phyloP scores from a whole-genome alignment of 805 yeast genomes.

The Wickerhamomyces rabaulensis region DNA sequence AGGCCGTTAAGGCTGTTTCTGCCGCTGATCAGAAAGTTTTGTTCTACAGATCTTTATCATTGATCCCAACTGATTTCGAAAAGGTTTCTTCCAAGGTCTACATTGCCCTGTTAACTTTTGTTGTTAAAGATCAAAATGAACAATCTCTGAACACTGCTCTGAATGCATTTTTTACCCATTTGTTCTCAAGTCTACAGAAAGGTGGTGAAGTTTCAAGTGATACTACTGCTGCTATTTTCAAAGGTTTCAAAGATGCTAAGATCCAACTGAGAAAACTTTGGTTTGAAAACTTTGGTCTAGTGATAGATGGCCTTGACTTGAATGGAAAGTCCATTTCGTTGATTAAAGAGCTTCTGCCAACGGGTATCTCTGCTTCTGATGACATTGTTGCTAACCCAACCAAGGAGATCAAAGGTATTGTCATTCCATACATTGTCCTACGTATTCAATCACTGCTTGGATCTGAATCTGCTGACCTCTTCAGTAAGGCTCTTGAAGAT shows the following conservation, averaged over 20 bases:
- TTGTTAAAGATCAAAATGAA: constrained; percentile 76
- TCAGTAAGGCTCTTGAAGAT: constrained; percentile 30
- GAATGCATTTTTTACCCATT: constrained; percentile 43
- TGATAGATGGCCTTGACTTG: constrained; percentile 14
- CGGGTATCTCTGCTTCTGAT: constrained; percentile 27
- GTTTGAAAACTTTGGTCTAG: constrained; percentile 47
- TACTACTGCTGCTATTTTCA: constrained; percentile 24
- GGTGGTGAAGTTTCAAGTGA: constrained; percentile 14
- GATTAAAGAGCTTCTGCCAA: constrained; percentile 20
- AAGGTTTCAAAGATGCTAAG: constrained; percentile 66
- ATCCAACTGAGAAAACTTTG: constrained; percentile 59
- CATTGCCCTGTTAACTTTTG: constrained; percentile 41
- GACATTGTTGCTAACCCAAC: constrained; percentile 49
- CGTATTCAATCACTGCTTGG: constrained; percentile 13
- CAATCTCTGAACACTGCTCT: constrained; percentile 45
- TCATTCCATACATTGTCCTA: constrained; percentile 48
- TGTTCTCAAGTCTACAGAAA: constrained; percentile 26
- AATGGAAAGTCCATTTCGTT: constrained; percentile 12
- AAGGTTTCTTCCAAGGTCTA: constrained; percentile 35
- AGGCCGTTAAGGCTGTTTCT: constrained; percentile 52
- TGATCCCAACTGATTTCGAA: constrained; percentile 23
- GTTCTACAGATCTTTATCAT: constrained; percentile 40
- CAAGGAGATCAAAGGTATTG: constrained; percentile 37
- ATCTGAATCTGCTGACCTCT: constrained; percentile 24
- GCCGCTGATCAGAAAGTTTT: constrained; percentile 61